These are phyloP conservation scores for Amaranthus hypochondriacus DNA, from an alignment of 148 eudicot genomes.

Conservation along the genomic window DNA sequence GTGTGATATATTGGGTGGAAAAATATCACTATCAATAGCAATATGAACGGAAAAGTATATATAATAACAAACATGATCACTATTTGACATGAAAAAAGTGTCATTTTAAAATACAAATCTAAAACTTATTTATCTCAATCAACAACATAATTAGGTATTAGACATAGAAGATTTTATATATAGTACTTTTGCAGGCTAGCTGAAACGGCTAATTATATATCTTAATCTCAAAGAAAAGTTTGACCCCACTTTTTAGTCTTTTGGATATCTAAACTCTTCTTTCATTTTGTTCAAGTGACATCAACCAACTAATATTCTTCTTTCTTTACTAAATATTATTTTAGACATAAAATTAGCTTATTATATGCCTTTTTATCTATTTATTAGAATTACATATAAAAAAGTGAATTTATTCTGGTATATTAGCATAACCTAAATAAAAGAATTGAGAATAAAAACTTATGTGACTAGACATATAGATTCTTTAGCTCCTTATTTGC, in stretches of 20 bases:
- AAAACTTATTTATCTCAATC: neutral
- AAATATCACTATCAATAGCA: too few species aligned
- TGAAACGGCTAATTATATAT: constrained; percentile 8
- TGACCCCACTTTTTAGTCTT: constrained; percentile 15
- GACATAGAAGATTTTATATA: neutral
- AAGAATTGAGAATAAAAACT: neutral
- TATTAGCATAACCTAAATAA: neutral
- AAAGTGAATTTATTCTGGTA: neutral
- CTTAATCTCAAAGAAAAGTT: constrained; percentile 8
- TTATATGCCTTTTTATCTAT: too few species aligned
- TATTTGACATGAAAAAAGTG: too few species aligned
- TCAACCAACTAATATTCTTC: neutral
- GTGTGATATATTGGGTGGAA: too few species aligned
- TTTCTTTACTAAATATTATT: neutral
- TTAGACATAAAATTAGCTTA: too few species aligned
- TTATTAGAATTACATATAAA: too few species aligned
- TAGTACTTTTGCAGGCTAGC: neutral
- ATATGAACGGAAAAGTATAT: too few species aligned
- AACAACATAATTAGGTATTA: neutral
- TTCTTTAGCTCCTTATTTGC: constrained; percentile 7
- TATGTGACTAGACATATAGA: constrained; percentile 17
- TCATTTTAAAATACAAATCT: too few species aligned
- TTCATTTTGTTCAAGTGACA: constrained; percentile 12
- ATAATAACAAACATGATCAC: too few species aligned
- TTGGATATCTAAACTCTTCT: constrained; percentile 4